Conservation (phyloP, 1,139 yeast species). For the Petasospora fabianii region DNA sequence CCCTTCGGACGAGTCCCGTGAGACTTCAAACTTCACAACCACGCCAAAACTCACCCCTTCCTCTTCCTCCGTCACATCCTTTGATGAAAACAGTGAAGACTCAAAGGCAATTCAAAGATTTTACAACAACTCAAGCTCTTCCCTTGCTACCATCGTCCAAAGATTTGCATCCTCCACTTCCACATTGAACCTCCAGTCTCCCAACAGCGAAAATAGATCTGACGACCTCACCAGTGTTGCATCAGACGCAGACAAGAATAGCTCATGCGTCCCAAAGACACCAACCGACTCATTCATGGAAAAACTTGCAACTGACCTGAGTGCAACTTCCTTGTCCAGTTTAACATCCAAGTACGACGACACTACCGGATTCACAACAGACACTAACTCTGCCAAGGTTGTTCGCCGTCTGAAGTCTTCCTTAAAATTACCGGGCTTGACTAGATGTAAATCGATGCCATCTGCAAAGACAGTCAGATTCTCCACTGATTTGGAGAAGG, state of each 20-base stretch:
- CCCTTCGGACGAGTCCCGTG: constrained; percentile 2
- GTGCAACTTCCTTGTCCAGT: constrained; percentile 12
- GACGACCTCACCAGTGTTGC: not conserved
- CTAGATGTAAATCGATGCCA: constrained; percentile 51
- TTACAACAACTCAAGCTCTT: constrained; percentile 21
- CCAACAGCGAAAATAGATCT: too few species aligned
- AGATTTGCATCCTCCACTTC: constrained; percentile 21
- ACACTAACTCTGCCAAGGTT: constrained; percentile 6
- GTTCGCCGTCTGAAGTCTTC: constrained; percentile 26
- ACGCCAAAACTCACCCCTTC: constrained; percentile 22
- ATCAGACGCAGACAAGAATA: not conserved
- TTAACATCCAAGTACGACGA: constrained; percentile 10
- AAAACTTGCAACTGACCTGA: constrained; percentile 6
- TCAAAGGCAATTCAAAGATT: constrained; percentile 12
- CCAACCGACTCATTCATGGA: constrained; percentile 1
- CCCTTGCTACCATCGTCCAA: constrained; percentile 26
- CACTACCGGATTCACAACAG: constrained; percentile 9
- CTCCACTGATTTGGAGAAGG: constrained; percentile 48
- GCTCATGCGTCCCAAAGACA: not conserved
- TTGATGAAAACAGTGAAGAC: constrained; percentile 21
- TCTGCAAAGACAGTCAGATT: constrained; percentile 57
- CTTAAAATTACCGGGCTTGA: constrained; percentile 36
- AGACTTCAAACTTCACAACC: constrained; percentile 15
- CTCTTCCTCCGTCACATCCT: constrained; percentile 23
- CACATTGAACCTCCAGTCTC: constrained; percentile 20